A percentile compares a stretch with the other conserved stretches of the same genome.
These are phyloP conservation scores for Cadophora malorum DNA, from an alignment of 2,329 filamentous ascomycete species.

Conservation along the genomic window DNA sequence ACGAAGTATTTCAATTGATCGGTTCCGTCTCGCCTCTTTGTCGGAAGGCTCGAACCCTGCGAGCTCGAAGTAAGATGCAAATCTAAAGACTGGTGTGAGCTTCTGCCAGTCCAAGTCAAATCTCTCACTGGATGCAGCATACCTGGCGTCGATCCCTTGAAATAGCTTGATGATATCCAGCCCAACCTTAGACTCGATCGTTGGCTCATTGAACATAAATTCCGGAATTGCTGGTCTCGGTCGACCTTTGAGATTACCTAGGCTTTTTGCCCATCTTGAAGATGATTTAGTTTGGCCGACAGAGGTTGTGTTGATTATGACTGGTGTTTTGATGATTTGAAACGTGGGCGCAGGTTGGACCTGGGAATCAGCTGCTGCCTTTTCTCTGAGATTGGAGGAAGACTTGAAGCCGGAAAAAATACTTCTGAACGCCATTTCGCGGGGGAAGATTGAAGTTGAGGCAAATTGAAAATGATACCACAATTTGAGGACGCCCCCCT, in stretches of 20 bases:
- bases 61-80: neutral
- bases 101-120: neutral
- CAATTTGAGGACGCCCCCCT: neutral
- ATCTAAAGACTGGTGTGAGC: neutral
- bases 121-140: neutral
- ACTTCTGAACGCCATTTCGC: neutral
- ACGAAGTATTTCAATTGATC: neutral
- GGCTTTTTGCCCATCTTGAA: neutral
- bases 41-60: neutral
- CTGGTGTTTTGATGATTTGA: neutral
- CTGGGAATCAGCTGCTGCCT: neutral
- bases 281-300: neutral
- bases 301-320: neutral
- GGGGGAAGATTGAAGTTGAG: neutral
- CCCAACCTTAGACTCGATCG: neutral
- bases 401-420: neutral
- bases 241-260: neutral
- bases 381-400: neutral
- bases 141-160: neutral
- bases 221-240: neutral
- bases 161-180: neutral
- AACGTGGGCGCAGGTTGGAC: neutral
- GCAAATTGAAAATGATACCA: neutral
- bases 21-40: neutral
- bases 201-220: neutral